phyloP scores from a whole-genome alignment of 202 grass and related monocot genomes.

The Saccharum hybrid region DNA sequence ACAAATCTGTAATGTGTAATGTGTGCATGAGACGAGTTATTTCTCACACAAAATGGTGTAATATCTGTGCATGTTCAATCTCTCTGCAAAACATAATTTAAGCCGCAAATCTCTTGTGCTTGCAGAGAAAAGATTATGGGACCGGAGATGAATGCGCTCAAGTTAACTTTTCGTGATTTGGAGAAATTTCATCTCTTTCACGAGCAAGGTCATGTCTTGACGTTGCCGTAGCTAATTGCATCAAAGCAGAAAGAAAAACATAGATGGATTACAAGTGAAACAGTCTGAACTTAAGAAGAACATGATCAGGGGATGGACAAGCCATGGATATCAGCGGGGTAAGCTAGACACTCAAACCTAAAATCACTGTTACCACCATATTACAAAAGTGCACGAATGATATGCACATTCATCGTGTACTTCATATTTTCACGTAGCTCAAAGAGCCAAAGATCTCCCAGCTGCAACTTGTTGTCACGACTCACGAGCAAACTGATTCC shows the following conservation, averaged over 20 bases:
- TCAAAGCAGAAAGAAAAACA: neutral
- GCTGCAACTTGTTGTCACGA: neutral
- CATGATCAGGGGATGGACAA: neutral
- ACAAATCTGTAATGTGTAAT: too few relatives aligned
- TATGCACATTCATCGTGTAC: slow-evolving; percentile 30
- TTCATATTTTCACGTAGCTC: slow-evolving; percentile 11
- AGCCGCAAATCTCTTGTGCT: too few relatives aligned
- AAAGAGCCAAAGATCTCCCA: slow-evolving; percentile 46
- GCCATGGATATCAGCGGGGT: neutral
- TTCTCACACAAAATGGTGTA: too few relatives aligned
- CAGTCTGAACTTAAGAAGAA: neutral
- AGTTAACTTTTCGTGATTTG: too few relatives aligned
- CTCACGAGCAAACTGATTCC: slow-evolving; percentile 32
- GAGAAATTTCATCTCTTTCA: too few relatives aligned
- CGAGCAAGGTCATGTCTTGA: too few relatives aligned
- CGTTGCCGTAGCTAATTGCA: neutral
- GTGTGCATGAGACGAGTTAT: too few relatives aligned
- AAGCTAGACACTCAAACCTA: neutral
- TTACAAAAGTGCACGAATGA: neutral
- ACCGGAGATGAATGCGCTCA: too few relatives aligned
- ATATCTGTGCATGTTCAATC: too few relatives aligned
- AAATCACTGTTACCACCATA: neutral
- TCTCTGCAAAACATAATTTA: too few relatives aligned
- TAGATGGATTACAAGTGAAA: neutral
- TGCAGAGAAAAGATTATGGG: too few relatives aligned